Base-by-base conservation (phyloP, 1,284 basidiomycete species). In the Chalciporus sp. region DNA sequence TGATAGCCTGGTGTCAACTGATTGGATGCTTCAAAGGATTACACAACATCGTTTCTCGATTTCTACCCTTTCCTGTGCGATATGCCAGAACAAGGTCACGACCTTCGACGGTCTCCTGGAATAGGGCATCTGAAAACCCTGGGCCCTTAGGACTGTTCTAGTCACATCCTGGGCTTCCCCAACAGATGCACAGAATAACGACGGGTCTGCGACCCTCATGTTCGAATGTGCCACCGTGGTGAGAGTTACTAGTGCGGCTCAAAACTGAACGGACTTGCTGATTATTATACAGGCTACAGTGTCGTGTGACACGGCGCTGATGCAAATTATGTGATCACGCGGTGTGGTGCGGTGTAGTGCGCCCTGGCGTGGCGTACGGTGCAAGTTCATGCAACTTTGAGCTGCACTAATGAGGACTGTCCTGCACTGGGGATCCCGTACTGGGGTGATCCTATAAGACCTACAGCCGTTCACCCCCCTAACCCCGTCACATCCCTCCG, bases 371-470 rank as follows among this genome's bases (percentile, higher is more conserved):
- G n/a, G n/a, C n/a, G n/a, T n/a, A n/a, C n/a, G n/a, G n/a, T n/a
- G n/a, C n/a, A n/a, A n/a, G n/a, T n/a, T n/a, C n/a, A n/a, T n/a
- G n/a, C n/a, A n/a, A n/a, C n/a, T n/a, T n/a, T n/a, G n/a, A n/a
- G n/a, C n/a, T n/a, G n/a, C n/a, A n/a, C n/a, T n/a, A n/a, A 46
- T 29, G 47, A 43, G 27, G 8, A 12, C 23, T 31, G 7, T 45
- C 33, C 23, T 43, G 3, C 3, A 28, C 27, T 16, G 9, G n/a
- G 2, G 14, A 20, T 27, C 52, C 40, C 47, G 49, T 47, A 51
- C 2, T 20, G 7, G 17, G 20, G 12, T 27, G n/a, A 17, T 20
- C 17, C 10, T 12, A 64, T 68, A 68, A 63, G 60, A 28, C 39
- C 41, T 6, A 6, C 23, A 23, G 23, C 23, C 9, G 19, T 11